Base-by-base conservation (phyloP, 2,329 filamentous ascomycete species). In the Talaromyces sp. region DNA sequence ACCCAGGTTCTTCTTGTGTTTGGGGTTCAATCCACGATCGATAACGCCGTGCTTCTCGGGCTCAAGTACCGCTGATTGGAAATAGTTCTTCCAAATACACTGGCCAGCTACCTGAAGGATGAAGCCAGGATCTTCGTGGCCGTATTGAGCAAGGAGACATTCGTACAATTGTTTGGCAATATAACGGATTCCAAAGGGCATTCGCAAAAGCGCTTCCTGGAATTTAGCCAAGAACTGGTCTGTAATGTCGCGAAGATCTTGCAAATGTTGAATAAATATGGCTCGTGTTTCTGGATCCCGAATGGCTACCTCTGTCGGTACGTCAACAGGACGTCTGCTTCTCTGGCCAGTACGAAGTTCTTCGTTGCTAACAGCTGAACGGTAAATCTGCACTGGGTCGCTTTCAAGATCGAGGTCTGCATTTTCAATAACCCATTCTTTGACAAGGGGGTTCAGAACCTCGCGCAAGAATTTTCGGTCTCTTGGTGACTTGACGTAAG, bases 371-470 rank as follows among this genome's bases (percentile, higher is more conserved):
- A 99, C 96, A 15, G 92, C 88, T 5, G 92, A 95, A 49, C 91
- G 87, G 77, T 99, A 98, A 61, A 99, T 99, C 69, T 98, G 93
- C 81, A 98, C 89, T 0, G 95, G 95, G 71, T 99, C 95, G 73
- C 93, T 97, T 76, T 99, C 95, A 28, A 99, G 82, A 72, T 99
- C 93, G 36, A 99, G 81, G 5, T 88, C 89, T 13, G 92, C 88
- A 67, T 97, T 95, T 59, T 96, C 95, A 59, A 98, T 88, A 69
- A 99, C 92, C 71, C 95, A 93, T 72, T 96, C 91, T 64, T 90
- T 89, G 67, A 99, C 89, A 55, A 99, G 77, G 1, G 91, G 88
- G 0, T 92, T 92, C 4, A 98, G 81, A 1, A 97, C 81, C 66
- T 96, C 91, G 63, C 93, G 88, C 68, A 98, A 83, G 74, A 92